Conservation (phyloP, 768 basidiomycete genomes). For the Hydnum rufescens region DNA sequence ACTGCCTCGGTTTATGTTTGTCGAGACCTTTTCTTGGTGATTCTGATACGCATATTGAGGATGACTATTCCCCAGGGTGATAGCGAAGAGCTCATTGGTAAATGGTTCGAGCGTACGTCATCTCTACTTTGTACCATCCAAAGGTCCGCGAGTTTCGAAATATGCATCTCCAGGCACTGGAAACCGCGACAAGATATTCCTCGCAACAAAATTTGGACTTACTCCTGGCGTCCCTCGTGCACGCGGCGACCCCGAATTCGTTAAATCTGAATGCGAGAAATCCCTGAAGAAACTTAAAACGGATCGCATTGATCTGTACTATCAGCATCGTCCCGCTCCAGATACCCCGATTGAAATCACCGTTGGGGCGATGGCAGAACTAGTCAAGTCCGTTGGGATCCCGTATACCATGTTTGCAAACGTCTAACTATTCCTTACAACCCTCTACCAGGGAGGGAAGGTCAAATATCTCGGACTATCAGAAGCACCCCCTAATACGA, state of each 20-base stretch:
- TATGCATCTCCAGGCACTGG: conserved; percentile 22
- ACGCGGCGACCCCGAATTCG: conserved; percentile 11
- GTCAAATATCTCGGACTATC: conserved; percentile 34
- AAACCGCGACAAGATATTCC: conserved; percentile 32
- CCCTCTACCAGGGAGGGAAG: conserved; percentile 26
- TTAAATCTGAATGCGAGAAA: conserved; percentile 6
- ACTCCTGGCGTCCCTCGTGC: no score
- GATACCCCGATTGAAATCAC: conserved; percentile 13
- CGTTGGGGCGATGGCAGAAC: conserved; percentile 11
- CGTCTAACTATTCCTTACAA: no score
- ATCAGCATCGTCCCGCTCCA: conserved; percentile 12
- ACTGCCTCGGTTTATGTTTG: neutral
- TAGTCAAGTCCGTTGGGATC: conserved; percentile 7
- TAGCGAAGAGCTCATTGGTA: conserved; percentile 26
- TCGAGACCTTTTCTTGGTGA: no score
- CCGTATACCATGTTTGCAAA: no score
- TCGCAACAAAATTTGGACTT: conserved; percentile 37
- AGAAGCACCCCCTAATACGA: conserved; percentile 17
- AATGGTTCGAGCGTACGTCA: conserved; percentile 27
- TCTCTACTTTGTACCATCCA: no score
- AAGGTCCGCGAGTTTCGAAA: no score
- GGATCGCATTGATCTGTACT: conserved; percentile 11
- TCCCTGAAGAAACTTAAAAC: conserved; percentile 11
- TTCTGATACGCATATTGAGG: no score
- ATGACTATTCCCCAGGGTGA: conserved; percentile 15